Evolutionary conservation across 2,329 filamentous ascomycete genomes (phyloP).

Genomic region (Boeremia lycopersici): DNA sequence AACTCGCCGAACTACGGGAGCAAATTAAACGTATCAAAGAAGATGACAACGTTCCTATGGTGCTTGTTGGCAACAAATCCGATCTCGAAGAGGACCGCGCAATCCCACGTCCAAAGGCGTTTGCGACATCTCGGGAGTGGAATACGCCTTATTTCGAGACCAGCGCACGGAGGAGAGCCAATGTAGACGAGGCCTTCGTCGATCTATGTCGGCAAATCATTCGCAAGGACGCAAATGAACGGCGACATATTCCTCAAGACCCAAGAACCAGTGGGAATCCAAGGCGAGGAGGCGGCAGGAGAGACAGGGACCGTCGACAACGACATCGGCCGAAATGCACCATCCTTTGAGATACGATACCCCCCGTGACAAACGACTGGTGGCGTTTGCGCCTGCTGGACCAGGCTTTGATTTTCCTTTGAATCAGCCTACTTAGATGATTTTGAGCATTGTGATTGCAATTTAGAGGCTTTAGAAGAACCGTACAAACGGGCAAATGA

Average conservation of each 20-base stretch:
- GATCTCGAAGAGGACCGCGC: constrained; percentile 85
- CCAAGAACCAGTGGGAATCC: constrained; percentile 10
- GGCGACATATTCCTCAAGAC: constrained; percentile 26
- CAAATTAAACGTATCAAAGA: constrained; percentile 93
- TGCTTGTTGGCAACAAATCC: constrained; percentile 91
- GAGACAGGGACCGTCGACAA: constrained; percentile 15
- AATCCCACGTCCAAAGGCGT: constrained; percentile 78
- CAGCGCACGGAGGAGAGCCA: constrained; percentile 79
- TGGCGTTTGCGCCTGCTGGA: constrained; percentile 32
- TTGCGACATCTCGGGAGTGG: constrained; percentile 85
- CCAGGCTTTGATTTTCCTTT: constrained; percentile 18
- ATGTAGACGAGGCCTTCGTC: constrained; percentile 88
- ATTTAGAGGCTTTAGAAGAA: constrained; percentile 30
- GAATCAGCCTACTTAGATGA: not conserved
- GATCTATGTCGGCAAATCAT: constrained; percentile 86
- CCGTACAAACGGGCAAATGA: constrained; percentile 26
- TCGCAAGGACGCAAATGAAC: constrained; percentile 66
- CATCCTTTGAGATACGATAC: constrained; percentile 36
- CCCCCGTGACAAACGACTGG: constrained; percentile 24
- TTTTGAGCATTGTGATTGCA: constrained; percentile 14
- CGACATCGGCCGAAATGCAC: constrained; percentile 34
- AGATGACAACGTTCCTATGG: constrained; percentile 82
- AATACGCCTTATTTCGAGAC: constrained; percentile 90
- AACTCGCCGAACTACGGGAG: constrained; percentile 80
- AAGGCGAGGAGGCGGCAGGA: constrained; percentile 14